A percentile compares a stretch with the other conserved stretches of the same genome.
Conservation (phyloP, 108 stramenopile species). For the Pseudonitzschia multistriata region DNA sequence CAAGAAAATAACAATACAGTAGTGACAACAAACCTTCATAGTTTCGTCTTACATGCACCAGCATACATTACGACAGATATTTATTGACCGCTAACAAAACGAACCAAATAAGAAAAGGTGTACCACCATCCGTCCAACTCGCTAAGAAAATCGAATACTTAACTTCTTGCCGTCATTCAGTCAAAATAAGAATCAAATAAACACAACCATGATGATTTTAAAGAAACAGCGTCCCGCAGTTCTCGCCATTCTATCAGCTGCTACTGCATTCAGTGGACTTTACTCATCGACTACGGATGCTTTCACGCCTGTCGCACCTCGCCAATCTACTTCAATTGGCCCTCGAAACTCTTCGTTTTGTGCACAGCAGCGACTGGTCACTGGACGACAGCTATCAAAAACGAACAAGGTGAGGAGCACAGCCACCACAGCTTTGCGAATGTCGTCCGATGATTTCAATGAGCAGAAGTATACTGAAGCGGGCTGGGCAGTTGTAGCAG, state of each 20-base stretch:
- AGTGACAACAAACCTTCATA: too few species aligned
- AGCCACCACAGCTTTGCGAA: constrained; percentile 21
- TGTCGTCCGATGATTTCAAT: constrained; percentile 70
- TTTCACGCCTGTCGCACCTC: constrained; percentile 23
- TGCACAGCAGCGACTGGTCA: neutral
- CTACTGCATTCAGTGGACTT: constrained; percentile 5
- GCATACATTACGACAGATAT: too few species aligned
- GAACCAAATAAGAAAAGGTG: neutral
- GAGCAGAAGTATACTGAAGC: constrained; percentile 78
- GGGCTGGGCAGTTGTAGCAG: constrained; percentile 67
- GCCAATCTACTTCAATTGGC: neutral
- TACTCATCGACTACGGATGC: constrained; percentile 14
- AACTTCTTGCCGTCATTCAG: neutral
- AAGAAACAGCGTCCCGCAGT: constrained; percentile 20
- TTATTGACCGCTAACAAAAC: too few species aligned
- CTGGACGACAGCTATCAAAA: neutral
- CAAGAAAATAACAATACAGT: too few species aligned
- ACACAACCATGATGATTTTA: constrained; percentile 22
- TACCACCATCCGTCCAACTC: neutral
- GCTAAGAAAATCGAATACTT: neutral
- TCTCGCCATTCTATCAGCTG: constrained; percentile 15
- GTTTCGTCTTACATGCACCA: too few species aligned
- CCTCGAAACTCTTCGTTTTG: constrained; percentile 2
- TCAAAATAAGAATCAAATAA: neutral
- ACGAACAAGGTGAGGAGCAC: neutral